A percentile compares a stretch with the other conserved stretches of the same genome.
These are phyloP conservation scores for Juncus inflexus DNA, from an alignment of 176 grass and related monocot genomes.

Conservation along the genomic window DNA sequence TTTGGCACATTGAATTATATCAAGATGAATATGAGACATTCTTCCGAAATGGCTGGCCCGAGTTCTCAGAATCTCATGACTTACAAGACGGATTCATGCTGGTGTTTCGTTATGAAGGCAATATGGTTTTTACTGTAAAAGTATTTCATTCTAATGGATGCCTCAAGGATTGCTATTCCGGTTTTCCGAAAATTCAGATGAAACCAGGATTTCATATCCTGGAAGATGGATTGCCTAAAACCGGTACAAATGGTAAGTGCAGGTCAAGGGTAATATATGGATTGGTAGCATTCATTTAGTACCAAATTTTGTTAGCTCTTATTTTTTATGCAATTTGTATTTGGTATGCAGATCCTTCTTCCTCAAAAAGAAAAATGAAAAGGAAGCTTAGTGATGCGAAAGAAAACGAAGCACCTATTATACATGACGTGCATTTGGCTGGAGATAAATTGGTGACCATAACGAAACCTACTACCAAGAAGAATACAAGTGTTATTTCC, in stretches of 20 bases:
- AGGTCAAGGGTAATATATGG: too few species aligned
- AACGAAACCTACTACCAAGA: background rate
- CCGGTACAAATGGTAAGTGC: background rate
- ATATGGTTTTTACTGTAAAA: slow-evolving; percentile 20
- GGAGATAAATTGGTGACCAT: background rate
- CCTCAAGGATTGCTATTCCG: slow-evolving; percentile 15
- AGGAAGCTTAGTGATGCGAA: slow-evolving; percentile 5
- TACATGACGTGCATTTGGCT: background rate
- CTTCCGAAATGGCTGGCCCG: slow-evolving; percentile 15
- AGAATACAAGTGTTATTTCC: slow-evolving; percentile 15
- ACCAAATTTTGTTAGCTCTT: background rate
- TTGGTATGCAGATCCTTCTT: slow-evolving; percentile 4
- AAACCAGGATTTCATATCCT: background rate
- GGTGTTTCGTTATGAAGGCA: slow-evolving; percentile 27
- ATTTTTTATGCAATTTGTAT: slow-evolving; percentile 6
- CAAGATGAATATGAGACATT: slow-evolving; percentile 1
- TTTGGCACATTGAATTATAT: background rate
- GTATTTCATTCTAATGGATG: slow-evolving; percentile 16
- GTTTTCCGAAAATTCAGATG: background rate
- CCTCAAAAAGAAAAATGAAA: slow-evolving; percentile 13
- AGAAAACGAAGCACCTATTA: background rate
- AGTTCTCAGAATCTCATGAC: slow-evolving; percentile 13
- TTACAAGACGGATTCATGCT: slow-evolving; percentile 8
- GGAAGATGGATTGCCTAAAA: background rate
- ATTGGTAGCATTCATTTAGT: too few species aligned